These are phyloP conservation scores for Calonectria crousiana DNA, from an alignment of 2,329 filamentous ascomycete genomes.

Conservation along the genomic window DNA sequence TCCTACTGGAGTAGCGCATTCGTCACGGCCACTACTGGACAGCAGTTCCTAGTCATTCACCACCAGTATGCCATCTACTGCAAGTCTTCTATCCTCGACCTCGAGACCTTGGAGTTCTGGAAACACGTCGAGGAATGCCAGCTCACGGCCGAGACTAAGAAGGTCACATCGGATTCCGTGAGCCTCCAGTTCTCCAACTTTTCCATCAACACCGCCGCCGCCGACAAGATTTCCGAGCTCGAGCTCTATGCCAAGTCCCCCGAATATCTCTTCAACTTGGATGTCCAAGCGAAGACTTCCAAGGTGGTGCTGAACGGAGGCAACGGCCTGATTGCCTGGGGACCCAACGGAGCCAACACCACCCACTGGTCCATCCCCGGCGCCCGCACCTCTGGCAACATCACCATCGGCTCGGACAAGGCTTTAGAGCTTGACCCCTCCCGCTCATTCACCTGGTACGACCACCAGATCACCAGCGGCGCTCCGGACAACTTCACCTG, in stretches of 20 bases:
- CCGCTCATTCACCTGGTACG: conserved; percentile 19
- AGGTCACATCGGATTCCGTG: neutral
- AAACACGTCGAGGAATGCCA: conserved; percentile 2
- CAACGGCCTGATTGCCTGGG: conserved; percentile 12
- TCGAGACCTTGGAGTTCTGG: conserved; percentile 1
- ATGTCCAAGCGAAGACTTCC: neutral
- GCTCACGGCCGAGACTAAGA: neutral
- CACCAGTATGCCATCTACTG: neutral
- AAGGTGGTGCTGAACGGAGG: conserved; percentile 9
- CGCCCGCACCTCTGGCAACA: conserved; percentile 6
- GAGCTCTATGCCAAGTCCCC: neutral
- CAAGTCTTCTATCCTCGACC: conserved; percentile 11
- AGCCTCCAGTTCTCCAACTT: conserved; percentile 13
- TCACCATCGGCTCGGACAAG: neutral
- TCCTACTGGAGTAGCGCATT: conserved; percentile 17
- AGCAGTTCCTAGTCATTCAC: conserved; percentile 18
- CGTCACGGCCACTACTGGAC: conserved; percentile 1
- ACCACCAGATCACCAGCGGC: conserved; percentile 9
- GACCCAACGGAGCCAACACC: neutral
- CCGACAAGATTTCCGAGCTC: conserved; percentile 14
- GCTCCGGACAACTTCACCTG: conserved; percentile 12
- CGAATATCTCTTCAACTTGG: neutral
- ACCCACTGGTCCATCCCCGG: conserved; percentile 16
- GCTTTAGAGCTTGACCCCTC: neutral
- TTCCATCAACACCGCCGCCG: neutral